phyloP scores from a whole-genome alignment of 768 basidiomycete species.

The Dioszegia hungarica region DNA sequence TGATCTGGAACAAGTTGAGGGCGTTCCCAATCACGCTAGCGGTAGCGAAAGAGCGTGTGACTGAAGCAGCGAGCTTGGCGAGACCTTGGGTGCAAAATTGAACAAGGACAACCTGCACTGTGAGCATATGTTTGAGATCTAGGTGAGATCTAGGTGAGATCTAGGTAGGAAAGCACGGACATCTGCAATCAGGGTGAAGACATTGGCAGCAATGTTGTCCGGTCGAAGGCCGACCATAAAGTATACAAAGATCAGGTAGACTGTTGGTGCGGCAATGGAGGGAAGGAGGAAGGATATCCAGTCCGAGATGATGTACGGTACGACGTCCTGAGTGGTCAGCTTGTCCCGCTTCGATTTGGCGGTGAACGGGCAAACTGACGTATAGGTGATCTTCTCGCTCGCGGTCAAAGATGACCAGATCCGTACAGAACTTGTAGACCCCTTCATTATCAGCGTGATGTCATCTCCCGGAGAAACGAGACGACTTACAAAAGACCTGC shows the following conservation, averaged over 20 bases:
- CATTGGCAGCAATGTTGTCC: conserved; percentile 49
- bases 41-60: conserved; percentile 25
- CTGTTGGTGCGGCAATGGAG: conserved; percentile 46
- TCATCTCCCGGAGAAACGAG: background rate
- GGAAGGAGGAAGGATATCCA: conserved; percentile 50
- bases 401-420: conserved; percentile 53
- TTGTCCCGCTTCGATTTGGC: background rate
- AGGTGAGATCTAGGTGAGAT: too few relatives aligned
- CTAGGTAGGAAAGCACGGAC: conserved; percentile 23
- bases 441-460: conserved; percentile 13
- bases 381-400: conserved; percentile 51
- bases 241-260: conserved; percentile 47
- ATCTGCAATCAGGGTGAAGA: conserved; percentile 50
- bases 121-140: conserved; percentile 2
- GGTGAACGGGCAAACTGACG: conserved; percentile 12
- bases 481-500: conserved; percentile 31
- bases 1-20: conserved; percentile 33
- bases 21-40: conserved; percentile 33
- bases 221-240: conserved; percentile 48
- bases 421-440: conserved; percentile 50
- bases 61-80: conserved; percentile 24
- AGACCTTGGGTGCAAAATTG: conserved; percentile 32
- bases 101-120: conserved; percentile 25
- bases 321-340: conserved; percentile 38
- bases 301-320: conserved; percentile 51